phyloP scores from a whole-genome alignment of 306 rosid species.

The Calophaca sinica region DNA sequence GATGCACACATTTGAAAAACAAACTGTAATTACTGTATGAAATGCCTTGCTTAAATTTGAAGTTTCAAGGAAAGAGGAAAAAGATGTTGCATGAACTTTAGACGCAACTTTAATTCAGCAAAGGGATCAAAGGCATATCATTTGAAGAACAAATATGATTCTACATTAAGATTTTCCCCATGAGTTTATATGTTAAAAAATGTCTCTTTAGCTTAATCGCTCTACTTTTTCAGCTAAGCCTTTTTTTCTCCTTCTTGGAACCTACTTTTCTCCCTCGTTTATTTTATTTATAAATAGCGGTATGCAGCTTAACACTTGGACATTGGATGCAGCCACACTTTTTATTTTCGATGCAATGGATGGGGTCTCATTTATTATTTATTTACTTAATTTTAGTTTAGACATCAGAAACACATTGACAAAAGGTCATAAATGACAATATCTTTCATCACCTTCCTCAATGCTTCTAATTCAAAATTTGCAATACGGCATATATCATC shows the following conservation, averaged over 20 bases:
- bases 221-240: no score
- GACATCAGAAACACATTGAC: no score
- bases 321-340: no score
- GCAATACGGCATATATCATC: background rate
- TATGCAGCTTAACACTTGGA: no score
- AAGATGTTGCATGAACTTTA: background rate
- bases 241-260: no score
- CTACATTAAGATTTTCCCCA: background rate
- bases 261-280: no score
- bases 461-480: conserved; percentile 25
- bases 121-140: no score
- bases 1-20: conserved; percentile 8
- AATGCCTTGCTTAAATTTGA: conserved; percentile 19
- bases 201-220: background rate
- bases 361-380: no score
- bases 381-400: no score
- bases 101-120: background rate
- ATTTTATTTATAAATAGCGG: no score
- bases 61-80: background rate
- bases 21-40: background rate
- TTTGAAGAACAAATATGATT: background rate
- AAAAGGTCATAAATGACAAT: background rate
- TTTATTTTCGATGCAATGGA: no score
- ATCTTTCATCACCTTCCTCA: conserved; percentile 23
- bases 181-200: background rate